Evolutionary conservation across 225 moss, liverwort and hornwort species (phyloP).

Genomic region (Antitrichia curtipendula): DNA sequence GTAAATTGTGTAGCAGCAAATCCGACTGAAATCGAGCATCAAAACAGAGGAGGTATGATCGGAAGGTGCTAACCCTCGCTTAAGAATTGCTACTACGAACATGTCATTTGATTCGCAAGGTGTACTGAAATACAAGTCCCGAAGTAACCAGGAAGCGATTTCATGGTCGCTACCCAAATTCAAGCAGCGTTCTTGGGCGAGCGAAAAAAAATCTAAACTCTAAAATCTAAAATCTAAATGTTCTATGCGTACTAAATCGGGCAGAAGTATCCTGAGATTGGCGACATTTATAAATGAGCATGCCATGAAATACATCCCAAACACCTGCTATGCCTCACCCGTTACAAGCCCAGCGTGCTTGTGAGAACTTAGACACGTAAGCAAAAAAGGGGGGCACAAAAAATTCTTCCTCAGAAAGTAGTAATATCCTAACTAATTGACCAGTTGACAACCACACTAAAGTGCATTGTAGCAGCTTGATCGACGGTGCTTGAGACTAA

Average conservation of each 20-base stretch:
- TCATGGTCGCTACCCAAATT: background rate
- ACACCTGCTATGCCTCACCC: background rate
- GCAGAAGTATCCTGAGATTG: background rate
- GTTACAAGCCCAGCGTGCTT: background rate
- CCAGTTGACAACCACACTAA: background rate
- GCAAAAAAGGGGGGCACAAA: background rate
- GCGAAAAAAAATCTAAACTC: background rate
- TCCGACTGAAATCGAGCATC: no score
- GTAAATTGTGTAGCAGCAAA: background rate
- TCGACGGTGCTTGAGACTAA: background rate
- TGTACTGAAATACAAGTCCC: background rate
- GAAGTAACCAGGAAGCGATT: background rate
- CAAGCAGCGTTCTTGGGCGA: background rate
- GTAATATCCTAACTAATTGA: background rate
- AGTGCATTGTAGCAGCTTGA: background rate
- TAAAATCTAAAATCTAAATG: background rate
- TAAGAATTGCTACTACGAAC: background rate
- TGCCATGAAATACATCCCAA: background rate
- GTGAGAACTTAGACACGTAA: background rate
- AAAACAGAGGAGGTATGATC: background rate
- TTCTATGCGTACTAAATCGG: background rate
- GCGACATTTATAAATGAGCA: background rate
- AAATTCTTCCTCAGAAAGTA: background rate
- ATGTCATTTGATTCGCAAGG: background rate
- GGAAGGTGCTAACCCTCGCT: background rate